Percentiles rank a stretch among this genome's conserved stretches.
phyloP scores from a whole-genome alignment of 805 yeast species.

The Suhomyces sp. region DNA sequence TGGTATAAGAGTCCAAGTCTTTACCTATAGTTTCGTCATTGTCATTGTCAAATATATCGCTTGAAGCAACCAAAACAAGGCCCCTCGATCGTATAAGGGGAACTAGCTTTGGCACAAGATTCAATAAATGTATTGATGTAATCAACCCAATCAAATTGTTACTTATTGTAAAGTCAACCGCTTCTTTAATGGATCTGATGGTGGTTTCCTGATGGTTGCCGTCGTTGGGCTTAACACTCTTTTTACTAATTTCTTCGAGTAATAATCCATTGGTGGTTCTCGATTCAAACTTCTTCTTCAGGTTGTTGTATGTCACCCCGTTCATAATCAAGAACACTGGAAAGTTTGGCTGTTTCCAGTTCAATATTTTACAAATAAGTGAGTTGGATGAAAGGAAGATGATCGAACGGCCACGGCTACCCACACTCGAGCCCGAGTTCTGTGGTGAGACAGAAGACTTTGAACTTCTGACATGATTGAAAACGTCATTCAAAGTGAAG shows the following conservation, averaged over 20 bases:
- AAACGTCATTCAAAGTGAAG: conserved; percentile 62
- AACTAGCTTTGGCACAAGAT: conserved; percentile 70
- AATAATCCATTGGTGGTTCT: conserved; percentile 40
- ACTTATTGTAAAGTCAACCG: conserved; percentile 70
- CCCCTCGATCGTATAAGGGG: conserved; percentile 79
- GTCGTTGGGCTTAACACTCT: conserved; percentile 21
- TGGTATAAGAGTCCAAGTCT: conserved; percentile 36
- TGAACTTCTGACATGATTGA: conserved; percentile 65
- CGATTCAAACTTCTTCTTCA: conserved; percentile 30
- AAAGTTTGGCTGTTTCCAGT: conserved; percentile 98
- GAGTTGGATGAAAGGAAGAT: conserved; percentile 86
- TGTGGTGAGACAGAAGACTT: conserved; percentile 5
- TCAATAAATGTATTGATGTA: conserved; percentile 66
- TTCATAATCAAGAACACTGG: conserved; percentile 87
- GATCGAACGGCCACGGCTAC: conserved; percentile 52
- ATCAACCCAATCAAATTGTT: conserved; percentile 86
- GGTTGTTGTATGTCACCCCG: conserved; percentile 46
- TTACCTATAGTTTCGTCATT: conserved; percentile 21
- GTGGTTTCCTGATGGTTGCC: conserved; percentile 38
- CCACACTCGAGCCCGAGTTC: conserved; percentile 11
- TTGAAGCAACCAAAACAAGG: conserved; percentile 72
- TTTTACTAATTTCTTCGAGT: conserved; percentile 22
- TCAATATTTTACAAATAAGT: conserved; percentile 84
- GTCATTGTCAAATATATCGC: conserved; percentile 30
- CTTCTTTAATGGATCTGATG: conserved; percentile 74